Evolutionary conservation across 2,329 filamentous ascomycete genomes (phyloP).

Genomic region (Penicillium brasilianum): DNA sequence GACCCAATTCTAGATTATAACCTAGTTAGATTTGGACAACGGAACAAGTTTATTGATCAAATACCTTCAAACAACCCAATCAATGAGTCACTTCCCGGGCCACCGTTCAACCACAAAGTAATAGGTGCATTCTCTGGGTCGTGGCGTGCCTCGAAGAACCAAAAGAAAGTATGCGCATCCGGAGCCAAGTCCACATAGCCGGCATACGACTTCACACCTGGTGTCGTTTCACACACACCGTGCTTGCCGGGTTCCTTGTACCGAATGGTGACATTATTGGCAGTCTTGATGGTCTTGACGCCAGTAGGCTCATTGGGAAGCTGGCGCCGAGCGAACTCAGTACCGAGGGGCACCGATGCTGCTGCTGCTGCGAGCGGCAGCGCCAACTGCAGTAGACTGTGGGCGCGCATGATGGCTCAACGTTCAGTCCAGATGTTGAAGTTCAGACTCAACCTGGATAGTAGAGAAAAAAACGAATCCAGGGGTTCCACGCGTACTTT

Average conservation of each 20-base stretch:
- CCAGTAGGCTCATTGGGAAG: constrained; percentile 44
- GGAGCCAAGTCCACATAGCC: constrained; percentile 60
- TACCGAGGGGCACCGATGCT: constrained; percentile 20
- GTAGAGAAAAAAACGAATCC: neutral
- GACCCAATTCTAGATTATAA: constrained; percentile 44
- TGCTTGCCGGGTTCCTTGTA: constrained; percentile 62
- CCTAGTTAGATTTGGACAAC: constrained; percentile 21
- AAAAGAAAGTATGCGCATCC: constrained; percentile 59
- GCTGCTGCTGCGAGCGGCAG: constrained; percentile 30
- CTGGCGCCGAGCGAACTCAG: constrained; percentile 36
- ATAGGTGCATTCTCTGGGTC: constrained; percentile 53
- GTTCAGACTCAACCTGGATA: neutral
- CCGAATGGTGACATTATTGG: constrained; percentile 57
- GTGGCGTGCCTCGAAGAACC: constrained; percentile 62
- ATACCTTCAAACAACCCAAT: constrained; percentile 50
- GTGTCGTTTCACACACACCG: constrained; percentile 59
- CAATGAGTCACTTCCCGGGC: constrained; percentile 49
- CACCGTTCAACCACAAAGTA: constrained; percentile 51
- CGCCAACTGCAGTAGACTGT: constrained; percentile 27
- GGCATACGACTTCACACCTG: constrained; percentile 61
- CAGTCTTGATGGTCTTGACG: constrained; percentile 45
- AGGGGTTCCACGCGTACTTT: neutral
- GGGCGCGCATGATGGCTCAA: constrained; percentile 30
- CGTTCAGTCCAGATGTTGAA: neutral
- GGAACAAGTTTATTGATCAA: neutral